Percentiles rank a stretch among this genome's conserved stretches.
Evolutionary conservation across 495 filamentous ascomycete species (phyloP).

Genomic region (Chlorociboria aeruginascens): DNA sequence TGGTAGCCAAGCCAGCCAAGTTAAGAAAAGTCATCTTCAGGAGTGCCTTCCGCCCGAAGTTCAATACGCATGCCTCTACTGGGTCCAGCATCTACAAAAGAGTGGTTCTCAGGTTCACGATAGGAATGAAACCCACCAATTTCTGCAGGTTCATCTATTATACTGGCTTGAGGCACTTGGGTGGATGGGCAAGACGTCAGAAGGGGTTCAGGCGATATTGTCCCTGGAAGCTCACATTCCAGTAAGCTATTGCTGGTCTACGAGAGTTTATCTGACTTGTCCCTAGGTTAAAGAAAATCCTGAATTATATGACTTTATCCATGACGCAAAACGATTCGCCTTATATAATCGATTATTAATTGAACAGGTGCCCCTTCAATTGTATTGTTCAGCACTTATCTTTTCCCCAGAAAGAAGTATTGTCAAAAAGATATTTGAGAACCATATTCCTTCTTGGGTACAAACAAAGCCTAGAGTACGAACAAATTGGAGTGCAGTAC

Average conservation of each 20-base stretch:
- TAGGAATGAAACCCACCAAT: neutral
- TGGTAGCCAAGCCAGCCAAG: constrained; percentile 12
- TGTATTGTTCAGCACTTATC: constrained; percentile 13
- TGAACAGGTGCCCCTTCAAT: constrained; percentile 18
- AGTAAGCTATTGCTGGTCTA: neutral
- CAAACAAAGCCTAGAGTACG: neutral
- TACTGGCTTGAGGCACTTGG: constrained; percentile 2
- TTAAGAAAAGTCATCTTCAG: constrained; percentile 11
- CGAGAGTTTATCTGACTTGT: neutral
- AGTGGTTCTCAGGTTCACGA: neutral
- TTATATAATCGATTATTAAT: constrained; percentile 9
- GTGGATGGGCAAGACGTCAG: neutral
- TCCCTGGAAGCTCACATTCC: constrained; percentile 1
- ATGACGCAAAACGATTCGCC: constrained; percentile 3
- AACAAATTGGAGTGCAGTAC: no score
- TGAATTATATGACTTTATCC: neutral
- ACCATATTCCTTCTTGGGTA: neutral
- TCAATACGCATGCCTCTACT: constrained; percentile 2
- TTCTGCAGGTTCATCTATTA: neutral
- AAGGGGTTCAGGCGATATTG: constrained; percentile 1
- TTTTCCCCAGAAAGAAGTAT: neutral
- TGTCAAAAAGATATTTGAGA: neutral
- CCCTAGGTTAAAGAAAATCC: neutral
- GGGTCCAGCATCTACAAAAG: constrained; percentile 7
- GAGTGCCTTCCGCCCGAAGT: constrained; percentile 18